Conservation (phyloP, 345 rosid genomes). For the Ricinus communis region DNA sequence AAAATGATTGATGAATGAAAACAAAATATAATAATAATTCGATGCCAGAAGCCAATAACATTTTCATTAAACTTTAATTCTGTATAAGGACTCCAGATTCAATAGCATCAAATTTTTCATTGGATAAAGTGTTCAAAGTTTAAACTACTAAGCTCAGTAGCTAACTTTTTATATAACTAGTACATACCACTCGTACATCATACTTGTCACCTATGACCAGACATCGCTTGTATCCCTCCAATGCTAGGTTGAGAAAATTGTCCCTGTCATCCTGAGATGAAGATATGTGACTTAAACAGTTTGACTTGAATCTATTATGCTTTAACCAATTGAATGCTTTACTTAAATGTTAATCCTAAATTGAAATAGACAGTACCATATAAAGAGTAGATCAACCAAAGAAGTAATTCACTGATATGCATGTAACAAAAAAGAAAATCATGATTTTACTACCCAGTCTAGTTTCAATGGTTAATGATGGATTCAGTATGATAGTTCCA, state of each 20-base stretch:
- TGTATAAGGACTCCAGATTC: not conserved
- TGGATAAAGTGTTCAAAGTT: not conserved
- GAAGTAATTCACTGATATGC: not conserved
- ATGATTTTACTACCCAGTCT: not conserved
- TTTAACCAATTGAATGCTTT: not conserved
- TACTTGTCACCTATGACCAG: conserved; percentile 85
- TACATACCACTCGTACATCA: conserved; percentile 90
- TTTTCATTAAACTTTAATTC: not conserved
- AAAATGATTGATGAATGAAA: not conserved
- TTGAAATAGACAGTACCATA: not conserved
- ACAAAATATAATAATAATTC: not conserved
- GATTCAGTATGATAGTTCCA: not conserved
- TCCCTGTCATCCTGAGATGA: conserved; percentile 78
- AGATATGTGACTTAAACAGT: conserved; percentile 11
- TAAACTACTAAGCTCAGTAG: not conserved
- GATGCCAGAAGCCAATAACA: not conserved
- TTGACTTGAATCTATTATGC: not conserved
- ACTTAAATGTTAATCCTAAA: not conserved
- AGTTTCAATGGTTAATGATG: conserved; percentile 1
- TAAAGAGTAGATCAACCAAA: not conserved
- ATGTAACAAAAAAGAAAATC: not conserved
- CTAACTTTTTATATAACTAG: not conserved
- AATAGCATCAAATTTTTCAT: not conserved
- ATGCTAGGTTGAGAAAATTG: conserved; percentile 79
- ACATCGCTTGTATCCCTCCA: conserved; percentile 90